Base-by-base conservation (phyloP, 2,329 filamentous ascomycete species). In the Acephala macrosclerotiorum region DNA sequence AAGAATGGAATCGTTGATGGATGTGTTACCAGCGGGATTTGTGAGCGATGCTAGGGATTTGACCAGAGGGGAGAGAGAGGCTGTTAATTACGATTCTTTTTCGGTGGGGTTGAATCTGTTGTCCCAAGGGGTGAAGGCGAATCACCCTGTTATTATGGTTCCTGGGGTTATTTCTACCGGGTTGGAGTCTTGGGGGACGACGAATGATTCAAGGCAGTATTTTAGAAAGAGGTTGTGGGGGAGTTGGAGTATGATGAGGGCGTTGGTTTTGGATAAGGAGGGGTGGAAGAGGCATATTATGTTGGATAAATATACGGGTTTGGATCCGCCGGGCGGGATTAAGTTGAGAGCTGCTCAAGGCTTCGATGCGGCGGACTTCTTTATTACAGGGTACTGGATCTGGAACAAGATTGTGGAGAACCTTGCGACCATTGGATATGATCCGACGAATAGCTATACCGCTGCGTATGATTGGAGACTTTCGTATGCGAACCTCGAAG, bases 181-280 rank as follows among this genome's bases (percentile, higher is more conserved):
- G 1, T 85, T 99, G 26, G 96, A 99, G 79, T 97, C 93, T 57
- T 99, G 96, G 96, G 93, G 95, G 3, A 98, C 96, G 0, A 89
- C 91, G 59, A 92, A 94, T 75, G 83, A 85, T 49, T 97, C 94
- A 8, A 87, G 93, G 40, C 91, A 91, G 66, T 99, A 98, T 79
- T 99, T 99, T 79, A 86, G 96, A 68, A 97, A 96, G 80, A 85
- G 96, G 61, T 81, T 99, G 58, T 99, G 96, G 96, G 96, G 96
- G 4, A 97, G 93, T 72, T 99, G 96, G 96, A 97, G 88, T 70
- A 99, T 99, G 96, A 97, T 99, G 94, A 87, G 91, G 58, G 95
- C 96, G 0, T 81, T 99, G 70, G 93, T 99, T 1, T 80, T 97
- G 74, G 96, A 98, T 78, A 97, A 98, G 79, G 90, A 96, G 33